phyloP scores from a whole-genome alignment of 1,139 yeast species.

The Wickerhamiella infanticola region DNA sequence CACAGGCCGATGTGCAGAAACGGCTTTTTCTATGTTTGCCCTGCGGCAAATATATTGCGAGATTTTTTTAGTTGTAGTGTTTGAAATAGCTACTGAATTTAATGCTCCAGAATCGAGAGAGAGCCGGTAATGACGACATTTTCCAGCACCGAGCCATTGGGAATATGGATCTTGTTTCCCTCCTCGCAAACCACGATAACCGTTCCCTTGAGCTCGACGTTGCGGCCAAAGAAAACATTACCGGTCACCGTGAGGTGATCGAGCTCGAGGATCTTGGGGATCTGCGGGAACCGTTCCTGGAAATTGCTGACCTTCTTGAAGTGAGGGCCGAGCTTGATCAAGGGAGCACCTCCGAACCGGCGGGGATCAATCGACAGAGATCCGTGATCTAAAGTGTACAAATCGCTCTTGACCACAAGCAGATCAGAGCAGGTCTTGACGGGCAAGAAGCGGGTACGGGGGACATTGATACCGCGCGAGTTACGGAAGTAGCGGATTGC shows the following conservation, averaged over 20 bases:
- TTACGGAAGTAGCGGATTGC: slow-evolving; percentile 91
- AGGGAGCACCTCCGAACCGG: slow-evolving; percentile 82
- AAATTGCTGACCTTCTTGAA: slow-evolving; percentile 90
- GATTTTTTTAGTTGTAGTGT: no score
- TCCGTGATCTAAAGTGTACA: slow-evolving; percentile 84
- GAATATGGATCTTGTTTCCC: slow-evolving; percentile 92
- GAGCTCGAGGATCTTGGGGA: slow-evolving; percentile 89
- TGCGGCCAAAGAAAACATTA: slow-evolving; percentile 81
- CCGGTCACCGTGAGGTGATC: slow-evolving; percentile 97
- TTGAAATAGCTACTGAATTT: slow-evolving; percentile 7
- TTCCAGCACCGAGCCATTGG: slow-evolving; percentile 87
- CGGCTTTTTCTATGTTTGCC: no score
- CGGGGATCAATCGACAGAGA: slow-evolving; percentile 69
- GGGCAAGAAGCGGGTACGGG: slow-evolving; percentile 94
- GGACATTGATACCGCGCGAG: slow-evolving; percentile 97
- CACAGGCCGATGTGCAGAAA: neutral
- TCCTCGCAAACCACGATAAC: slow-evolving; percentile 96
- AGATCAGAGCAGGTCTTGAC: slow-evolving; percentile 95
- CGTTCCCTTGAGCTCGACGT: slow-evolving; percentile 86
- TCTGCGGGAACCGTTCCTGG: slow-evolving; percentile 81
- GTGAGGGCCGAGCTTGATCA: slow-evolving; percentile 90
- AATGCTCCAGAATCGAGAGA: slow-evolving; percentile 89
- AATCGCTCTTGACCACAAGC: slow-evolving; percentile 88
- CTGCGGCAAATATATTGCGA: no score
- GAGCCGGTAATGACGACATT: slow-evolving; percentile 96